Conservation (phyloP, 352 stramenopile species). For the Pythium phragmiticola region DNA sequence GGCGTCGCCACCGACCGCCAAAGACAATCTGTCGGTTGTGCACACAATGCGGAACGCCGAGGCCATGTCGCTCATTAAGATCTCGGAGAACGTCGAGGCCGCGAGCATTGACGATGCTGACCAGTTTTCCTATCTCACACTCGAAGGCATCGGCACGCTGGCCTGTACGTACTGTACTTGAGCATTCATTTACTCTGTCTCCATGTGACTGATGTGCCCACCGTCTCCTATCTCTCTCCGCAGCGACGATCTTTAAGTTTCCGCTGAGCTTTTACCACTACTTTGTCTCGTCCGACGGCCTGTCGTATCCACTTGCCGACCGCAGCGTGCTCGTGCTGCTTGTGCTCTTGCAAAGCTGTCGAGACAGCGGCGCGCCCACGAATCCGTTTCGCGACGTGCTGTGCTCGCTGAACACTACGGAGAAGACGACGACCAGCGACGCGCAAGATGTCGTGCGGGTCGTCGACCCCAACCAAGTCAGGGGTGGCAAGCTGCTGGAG, state of each 20-base stretch:
- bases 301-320: conserved; percentile 58
- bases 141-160: conserved; percentile 63
- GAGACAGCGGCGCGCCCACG: conserved; percentile 38
- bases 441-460: conserved; percentile 17
- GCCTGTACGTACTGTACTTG: conserved; percentile 35
- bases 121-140: conserved; percentile 65
- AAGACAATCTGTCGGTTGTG: conserved; percentile 34
- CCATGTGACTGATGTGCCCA: too few species aligned
- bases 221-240: neutral
- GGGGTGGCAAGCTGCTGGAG: conserved; percentile 30
- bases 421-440: conserved; percentile 12
- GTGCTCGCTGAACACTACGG: conserved; percentile 38
- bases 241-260: conserved; percentile 65
- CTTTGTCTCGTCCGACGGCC: conserved; percentile 54
- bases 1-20: conserved; percentile 32
- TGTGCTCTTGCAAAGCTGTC: conserved; percentile 67
- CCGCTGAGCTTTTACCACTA: conserved; percentile 66
- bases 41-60: conserved; percentile 45
- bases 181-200: neutral
- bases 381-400: conserved; percentile 71
- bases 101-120: conserved; percentile 55
- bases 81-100: conserved; percentile 45
- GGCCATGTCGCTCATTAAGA: conserved; percentile 60
- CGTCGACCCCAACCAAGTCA: conserved; percentile 29
- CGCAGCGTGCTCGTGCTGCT: conserved; percentile 67